These are phyloP conservation scores for Antitrichia curtipendula DNA, from an alignment of 225 moss, liverwort and hornwort genomes.

Conservation along the genomic window DNA sequence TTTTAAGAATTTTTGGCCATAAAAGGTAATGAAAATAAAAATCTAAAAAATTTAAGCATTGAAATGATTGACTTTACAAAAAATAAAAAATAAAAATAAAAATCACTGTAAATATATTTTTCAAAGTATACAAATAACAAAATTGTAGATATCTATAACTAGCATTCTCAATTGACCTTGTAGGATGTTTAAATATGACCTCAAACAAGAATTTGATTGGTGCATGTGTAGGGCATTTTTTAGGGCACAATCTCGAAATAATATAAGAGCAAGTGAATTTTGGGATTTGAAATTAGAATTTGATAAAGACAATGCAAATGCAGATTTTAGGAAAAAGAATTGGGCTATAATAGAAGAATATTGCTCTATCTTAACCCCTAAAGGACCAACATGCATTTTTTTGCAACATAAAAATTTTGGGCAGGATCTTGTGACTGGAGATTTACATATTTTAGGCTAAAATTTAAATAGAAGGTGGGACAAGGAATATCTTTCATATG, in stretches of 20 bases:
- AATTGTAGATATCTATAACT: too few species aligned
- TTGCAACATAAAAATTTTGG: too few species aligned
- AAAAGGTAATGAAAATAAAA: not conserved
- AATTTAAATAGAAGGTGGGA: too few species aligned
- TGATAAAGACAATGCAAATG: not conserved
- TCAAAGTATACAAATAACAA: not conserved
- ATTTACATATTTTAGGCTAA: too few species aligned
- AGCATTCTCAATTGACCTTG: too few species aligned
- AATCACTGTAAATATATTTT: not conserved
- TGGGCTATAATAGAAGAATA: not conserved
- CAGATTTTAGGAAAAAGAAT: not conserved
- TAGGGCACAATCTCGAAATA: not conserved
- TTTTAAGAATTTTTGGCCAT: not conserved
- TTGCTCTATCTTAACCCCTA: not conserved
- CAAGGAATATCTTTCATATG: too few species aligned
- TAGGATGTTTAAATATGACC: not conserved
- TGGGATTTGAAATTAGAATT: not conserved
- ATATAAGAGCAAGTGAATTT: not conserved
- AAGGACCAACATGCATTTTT: too few species aligned
- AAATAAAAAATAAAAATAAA: not conserved
- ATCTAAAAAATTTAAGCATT: too few species aligned
- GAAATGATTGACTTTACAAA: too few species aligned
- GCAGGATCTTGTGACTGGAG: too few species aligned
- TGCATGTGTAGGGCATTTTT: not conserved
- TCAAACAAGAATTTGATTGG: not conserved